Percentiles rank a stretch among this genome's conserved stretches.
phyloP scores from a whole-genome alignment of 768 basidiomycete genomes.

The Lactarius pseudohatsudake region DNA sequence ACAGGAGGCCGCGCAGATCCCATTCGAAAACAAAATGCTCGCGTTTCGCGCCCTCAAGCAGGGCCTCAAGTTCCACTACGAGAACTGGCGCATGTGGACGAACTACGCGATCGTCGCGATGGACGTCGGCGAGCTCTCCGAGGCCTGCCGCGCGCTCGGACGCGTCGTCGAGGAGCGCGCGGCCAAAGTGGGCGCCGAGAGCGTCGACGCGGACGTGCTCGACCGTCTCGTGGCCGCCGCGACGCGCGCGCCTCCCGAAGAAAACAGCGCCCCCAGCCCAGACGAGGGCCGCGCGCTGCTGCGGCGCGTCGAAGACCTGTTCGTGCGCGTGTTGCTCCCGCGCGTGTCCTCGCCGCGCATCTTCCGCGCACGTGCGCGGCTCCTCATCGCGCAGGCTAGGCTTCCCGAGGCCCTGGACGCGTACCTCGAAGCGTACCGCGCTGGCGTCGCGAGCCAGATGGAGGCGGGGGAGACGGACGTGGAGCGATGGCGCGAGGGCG shows the following conservation, averaged over 20 bases:
- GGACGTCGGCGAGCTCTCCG: constrained; percentile 89
- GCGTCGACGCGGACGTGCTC: constrained; percentile 84
- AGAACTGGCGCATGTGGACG: constrained; percentile 98
- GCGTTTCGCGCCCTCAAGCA: constrained; percentile 93
- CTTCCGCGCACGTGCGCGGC: constrained; percentile 80
- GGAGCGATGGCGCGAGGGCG: constrained; percentile 70
- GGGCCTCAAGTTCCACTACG: constrained; percentile 79
- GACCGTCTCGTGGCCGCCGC: constrained; percentile 88
- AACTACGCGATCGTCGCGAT: constrained; percentile 95
- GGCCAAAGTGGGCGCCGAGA: constrained; percentile 47
- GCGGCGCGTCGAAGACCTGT: constrained; percentile 65
- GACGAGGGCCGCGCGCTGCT: constrained; percentile 69
- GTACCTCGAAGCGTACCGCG: constrained; percentile 83
- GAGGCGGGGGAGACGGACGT: constrained; percentile 68
- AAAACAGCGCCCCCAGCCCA: constrained; percentile 39
- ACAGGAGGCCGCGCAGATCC: constrained; percentile 37
- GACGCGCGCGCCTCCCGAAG: constrained; percentile 50
- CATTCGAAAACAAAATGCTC: constrained; percentile 75
- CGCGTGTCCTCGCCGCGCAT: constrained; percentile 76
- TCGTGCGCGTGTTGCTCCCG: constrained; percentile 79
- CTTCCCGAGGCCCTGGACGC: constrained; percentile 82
- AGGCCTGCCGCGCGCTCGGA: constrained; percentile 79
- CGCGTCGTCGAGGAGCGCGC: constrained; percentile 80
- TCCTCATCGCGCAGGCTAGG: constrained; percentile 68
- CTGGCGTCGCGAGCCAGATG: constrained; percentile 56